Evolutionary conservation across 164 flowering plant species (phyloP).

Genomic region (Stephania japonica): DNA sequence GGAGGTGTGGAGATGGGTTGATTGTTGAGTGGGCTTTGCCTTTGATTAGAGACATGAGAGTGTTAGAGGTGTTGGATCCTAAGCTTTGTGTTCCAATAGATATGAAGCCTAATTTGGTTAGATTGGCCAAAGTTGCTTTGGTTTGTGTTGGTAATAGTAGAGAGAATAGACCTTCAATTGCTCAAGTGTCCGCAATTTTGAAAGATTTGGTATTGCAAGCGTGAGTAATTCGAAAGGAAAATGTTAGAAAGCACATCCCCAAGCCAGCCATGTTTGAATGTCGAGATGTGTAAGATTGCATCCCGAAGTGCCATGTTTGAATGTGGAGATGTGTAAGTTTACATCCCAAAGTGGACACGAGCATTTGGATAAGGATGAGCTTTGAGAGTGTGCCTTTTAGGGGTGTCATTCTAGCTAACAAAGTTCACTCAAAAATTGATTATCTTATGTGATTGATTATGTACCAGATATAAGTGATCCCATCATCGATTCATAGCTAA

Average conservation of each 20-base stretch:
- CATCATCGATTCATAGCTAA: too few species aligned
- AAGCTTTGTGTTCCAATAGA: constrained; percentile 40
- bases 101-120: constrained; percentile 37
- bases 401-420: too few species aligned
- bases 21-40: constrained; percentile 68
- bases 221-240: neutral
- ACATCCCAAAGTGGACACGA: too few species aligned
- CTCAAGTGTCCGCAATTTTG: constrained; percentile 64
- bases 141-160: constrained; percentile 78
- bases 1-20: constrained; percentile 51
- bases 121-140: constrained; percentile 67
- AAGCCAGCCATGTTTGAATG: too few species aligned
- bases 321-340: neutral
- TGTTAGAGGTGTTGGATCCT: constrained; percentile 58
- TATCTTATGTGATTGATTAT: too few species aligned
- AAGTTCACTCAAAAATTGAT: too few species aligned
- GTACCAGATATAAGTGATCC: too few species aligned
- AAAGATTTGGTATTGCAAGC: constrained; percentile 37
- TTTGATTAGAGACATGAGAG: constrained; percentile 54
- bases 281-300: too few species aligned
- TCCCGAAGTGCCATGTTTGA: too few species aligned
- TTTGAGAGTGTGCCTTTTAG: too few species aligned
- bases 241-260: too few species aligned
- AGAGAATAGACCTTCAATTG: constrained; percentile 49
- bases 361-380: too few species aligned